A percentile compares a stretch with the other conserved stretches of the same genome.
Evolutionary conservation across 805 yeast species (phyloP).

Genomic region (Teunomyces aglyptinius): DNA sequence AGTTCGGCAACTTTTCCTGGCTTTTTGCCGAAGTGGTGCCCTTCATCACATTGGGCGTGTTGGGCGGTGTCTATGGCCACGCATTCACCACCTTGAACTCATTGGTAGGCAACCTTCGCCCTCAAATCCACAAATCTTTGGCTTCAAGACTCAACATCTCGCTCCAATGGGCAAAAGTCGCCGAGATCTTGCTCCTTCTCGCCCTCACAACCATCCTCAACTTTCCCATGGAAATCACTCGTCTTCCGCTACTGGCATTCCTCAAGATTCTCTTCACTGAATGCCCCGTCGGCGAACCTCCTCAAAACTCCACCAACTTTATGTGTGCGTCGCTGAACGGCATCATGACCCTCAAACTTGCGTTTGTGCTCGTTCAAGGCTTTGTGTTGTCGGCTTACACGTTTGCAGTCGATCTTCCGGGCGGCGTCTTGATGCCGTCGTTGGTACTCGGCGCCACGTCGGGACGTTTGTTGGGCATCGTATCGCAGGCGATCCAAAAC

Average conservation of each 20-base stretch:
- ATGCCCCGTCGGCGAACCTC: constrained; percentile 38
- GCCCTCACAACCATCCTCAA: constrained; percentile 52
- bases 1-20: constrained; percentile 71
- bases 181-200: constrained; percentile 51
- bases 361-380: constrained; percentile 48
- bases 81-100: constrained; percentile 49
- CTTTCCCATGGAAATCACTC: constrained; percentile 54
- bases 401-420: constrained; percentile 67
- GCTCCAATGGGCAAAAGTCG: constrained; percentile 24
- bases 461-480: constrained; percentile 56
- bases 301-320: constrained; percentile 27
- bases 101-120: constrained; percentile 18
- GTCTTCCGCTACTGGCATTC: constrained; percentile 54
- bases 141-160: constrained; percentile 8
- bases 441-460: constrained; percentile 59
- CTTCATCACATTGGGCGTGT: constrained; percentile 63
- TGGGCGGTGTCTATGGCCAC: constrained; percentile 70
- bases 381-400: constrained; percentile 63
- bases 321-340: constrained; percentile 33
- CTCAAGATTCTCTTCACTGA: constrained; percentile 68
- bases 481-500: constrained; percentile 50
- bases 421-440: constrained; percentile 66
- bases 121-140: constrained; percentile 4
- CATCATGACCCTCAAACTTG: constrained; percentile 24
- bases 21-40: constrained; percentile 67